phyloP scores from a whole-genome alignment of 352 stramenopile genomes.

The Pythium brachiatum region DNA sequence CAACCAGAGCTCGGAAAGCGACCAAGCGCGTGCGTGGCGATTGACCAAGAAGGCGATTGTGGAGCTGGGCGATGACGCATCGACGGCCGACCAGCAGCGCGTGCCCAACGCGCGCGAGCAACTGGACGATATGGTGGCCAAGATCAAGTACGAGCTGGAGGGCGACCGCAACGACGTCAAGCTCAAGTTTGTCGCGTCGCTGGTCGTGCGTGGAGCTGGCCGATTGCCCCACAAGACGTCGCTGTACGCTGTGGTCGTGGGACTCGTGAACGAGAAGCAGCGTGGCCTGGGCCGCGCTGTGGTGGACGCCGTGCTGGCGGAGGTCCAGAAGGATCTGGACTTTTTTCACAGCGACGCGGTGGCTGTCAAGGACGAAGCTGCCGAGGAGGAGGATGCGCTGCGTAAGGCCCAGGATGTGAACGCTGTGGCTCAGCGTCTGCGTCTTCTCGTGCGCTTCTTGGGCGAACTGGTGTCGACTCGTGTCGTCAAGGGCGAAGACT shows the following conservation, averaged over 20 bases:
- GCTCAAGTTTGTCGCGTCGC: conserved; percentile 44
- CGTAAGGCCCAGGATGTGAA: conserved; percentile 25
- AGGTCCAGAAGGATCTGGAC: conserved; percentile 57
- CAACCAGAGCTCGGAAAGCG: conserved; percentile 39
- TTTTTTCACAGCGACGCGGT: conserved; percentile 40
- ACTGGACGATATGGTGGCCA: conserved; percentile 34
- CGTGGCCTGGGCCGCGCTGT: conserved; percentile 53
- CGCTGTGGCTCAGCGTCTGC: conserved; percentile 44
- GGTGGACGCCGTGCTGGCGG: conserved; percentile 31
- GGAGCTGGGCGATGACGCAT: conserved; percentile 52
- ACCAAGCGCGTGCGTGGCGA: conserved; percentile 64
- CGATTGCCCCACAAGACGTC: conserved; percentile 70
- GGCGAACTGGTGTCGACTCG: conserved; percentile 51
- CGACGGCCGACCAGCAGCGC: conserved; percentile 14
- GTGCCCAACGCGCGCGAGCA: conserved; percentile 36
- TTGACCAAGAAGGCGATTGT: conserved; percentile 74
- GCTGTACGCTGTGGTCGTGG: conserved; percentile 63
- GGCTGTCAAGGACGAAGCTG: conserved; percentile 12
- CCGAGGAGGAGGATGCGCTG: conserved; percentile 35
- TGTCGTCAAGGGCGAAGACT: conserved; percentile 59
- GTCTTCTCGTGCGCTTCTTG: conserved; percentile 64
- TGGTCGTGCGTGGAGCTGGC: conserved; percentile 52
- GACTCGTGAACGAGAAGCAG: conserved; percentile 65
- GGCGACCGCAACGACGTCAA: conserved; percentile 53
- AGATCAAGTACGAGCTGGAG: conserved; percentile 56